phyloP scores from a whole-genome alignment of 1,139 yeast genomes.

The Yamadazyma sp. region DNA sequence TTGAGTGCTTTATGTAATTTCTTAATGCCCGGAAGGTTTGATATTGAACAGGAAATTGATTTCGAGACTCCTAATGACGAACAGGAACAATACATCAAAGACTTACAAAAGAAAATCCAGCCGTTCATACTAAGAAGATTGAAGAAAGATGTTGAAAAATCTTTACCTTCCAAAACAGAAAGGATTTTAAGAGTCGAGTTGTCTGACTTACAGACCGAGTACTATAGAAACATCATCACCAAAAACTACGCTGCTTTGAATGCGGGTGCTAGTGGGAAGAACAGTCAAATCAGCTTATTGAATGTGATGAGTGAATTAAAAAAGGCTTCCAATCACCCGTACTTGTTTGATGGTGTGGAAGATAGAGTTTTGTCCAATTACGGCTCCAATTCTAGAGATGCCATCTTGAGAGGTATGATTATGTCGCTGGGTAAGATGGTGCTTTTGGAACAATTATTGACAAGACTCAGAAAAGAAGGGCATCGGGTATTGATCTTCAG shows the following conservation, averaged over 20 bases:
- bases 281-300: constrained; percentile 77
- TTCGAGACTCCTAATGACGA: constrained; percentile 83
- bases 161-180: constrained; percentile 92
- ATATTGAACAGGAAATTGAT: constrained; percentile 91
- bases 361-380: constrained; percentile 67
- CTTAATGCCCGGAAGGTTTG: constrained; percentile 91
- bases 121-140: constrained; percentile 91
- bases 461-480: constrained; percentile 85
- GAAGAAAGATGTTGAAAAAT: constrained; percentile 96
- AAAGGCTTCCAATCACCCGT: constrained; percentile 96
- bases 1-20: constrained; percentile 93
- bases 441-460: constrained; percentile 80
- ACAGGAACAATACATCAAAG: constrained; percentile 87
- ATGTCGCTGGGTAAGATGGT: constrained; percentile 99
- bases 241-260: constrained; percentile 89
- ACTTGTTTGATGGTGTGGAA: constrained; percentile 91
- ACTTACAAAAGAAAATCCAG: constrained; percentile 77
- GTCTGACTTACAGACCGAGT: constrained; percentile 92
- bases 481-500: constrained; percentile 93
- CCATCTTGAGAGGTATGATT: constrained; percentile 81
- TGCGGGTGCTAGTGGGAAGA: constrained; percentile 65
- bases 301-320: constrained; percentile 95
- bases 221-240: constrained; percentile 89
- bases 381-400: constrained; percentile 72
- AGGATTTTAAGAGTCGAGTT: constrained; percentile 92